Conservation (phyloP, 139 green algal species). For the Chlorella sorokiniana region DNA sequence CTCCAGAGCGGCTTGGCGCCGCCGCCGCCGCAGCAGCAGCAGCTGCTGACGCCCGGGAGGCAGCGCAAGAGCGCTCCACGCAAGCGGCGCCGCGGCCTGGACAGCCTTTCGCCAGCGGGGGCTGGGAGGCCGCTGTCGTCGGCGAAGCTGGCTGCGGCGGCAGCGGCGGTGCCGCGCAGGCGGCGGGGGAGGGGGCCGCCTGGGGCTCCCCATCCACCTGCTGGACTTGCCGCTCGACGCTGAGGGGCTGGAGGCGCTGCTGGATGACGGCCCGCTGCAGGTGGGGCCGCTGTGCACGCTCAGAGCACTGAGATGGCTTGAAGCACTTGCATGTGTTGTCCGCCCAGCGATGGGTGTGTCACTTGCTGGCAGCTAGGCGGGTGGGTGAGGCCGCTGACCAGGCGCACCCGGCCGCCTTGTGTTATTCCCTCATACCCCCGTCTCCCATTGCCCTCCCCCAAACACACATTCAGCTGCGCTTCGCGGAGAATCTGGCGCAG, state of each 20-base stretch:
- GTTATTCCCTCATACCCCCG: too few relatives aligned
- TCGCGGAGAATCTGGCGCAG: conserved; percentile 25
- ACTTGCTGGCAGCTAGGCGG: not conserved
- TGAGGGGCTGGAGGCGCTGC: conserved; percentile 11
- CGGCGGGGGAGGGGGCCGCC: not conserved
- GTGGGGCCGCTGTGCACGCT: not conserved
- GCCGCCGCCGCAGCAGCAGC: not conserved
- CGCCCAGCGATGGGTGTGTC: not conserved
- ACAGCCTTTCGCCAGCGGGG: not conserved
- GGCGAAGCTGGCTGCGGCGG: not conserved
- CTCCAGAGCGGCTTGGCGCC: too few relatives aligned
- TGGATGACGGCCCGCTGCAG: conserved; percentile 28
- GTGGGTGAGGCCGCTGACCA: too few relatives aligned
- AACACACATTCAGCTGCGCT: not conserved
- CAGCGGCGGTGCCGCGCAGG: not conserved
- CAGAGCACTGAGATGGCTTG: not conserved
- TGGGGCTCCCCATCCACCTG: conserved; percentile 6
- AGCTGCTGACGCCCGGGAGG: not conserved
- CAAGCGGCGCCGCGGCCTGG: not conserved
- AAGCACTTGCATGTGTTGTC: not conserved
- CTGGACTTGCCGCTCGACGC: conserved; percentile 12
- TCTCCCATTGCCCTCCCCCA: not conserved
- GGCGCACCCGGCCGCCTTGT: too few relatives aligned
- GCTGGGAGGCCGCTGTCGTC: not conserved
- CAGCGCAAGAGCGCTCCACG: conserved; percentile 18